These are phyloP conservation scores for Cutaneotrichosporon spelunceum DNA, from an alignment of 1,284 basidiomycete species.

Conservation along the genomic window DNA sequence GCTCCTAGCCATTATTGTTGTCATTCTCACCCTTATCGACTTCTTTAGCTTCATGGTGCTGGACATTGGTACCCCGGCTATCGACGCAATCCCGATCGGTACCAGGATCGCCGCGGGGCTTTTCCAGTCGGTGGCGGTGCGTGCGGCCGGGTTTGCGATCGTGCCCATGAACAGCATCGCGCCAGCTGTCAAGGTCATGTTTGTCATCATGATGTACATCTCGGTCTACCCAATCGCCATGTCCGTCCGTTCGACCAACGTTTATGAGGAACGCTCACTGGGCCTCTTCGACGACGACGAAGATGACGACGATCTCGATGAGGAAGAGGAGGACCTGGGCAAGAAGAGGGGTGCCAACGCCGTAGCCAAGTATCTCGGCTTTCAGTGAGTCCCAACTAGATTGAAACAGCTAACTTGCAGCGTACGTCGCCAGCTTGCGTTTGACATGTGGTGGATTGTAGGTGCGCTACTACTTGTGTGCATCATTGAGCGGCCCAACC, in stretches of 20 bases:
- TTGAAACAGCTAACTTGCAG: conserved; percentile 19
- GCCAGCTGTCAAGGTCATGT: conserved; percentile 76
- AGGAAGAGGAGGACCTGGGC: conserved; percentile 35
- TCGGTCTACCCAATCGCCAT: conserved; percentile 57
- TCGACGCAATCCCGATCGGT: conserved; percentile 68
- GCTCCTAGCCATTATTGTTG: conserved; percentile 70
- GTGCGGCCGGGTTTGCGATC: conserved; percentile 81
- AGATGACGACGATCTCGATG: conserved; percentile 52
- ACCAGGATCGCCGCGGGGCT: conserved; percentile 64
- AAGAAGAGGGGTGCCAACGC: conserved; percentile 47
- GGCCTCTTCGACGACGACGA: conserved; percentile 65
- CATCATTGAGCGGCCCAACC: conserved; percentile 71
- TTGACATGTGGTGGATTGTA: conserved; percentile 89
- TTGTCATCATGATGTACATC: conserved; percentile 56
- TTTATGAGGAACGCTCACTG: conserved; percentile 87
- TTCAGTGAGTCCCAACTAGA: conserved; percentile 38
- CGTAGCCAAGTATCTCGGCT: conserved; percentile 51
- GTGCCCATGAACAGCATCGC: conserved; percentile 69
- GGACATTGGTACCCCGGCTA: conserved; percentile 74
- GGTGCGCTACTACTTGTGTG: conserved; percentile 75
- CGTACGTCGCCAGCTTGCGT: conserved; percentile 80
- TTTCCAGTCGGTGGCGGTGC: conserved; percentile 70
- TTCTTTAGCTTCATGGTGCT: conserved; percentile 85
- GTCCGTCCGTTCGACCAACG: conserved; percentile 93
- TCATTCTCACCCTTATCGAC: conserved; percentile 74